Base-by-base conservation (phyloP, 2,329 filamentous ascomycete genomes). In the Hypoxylon rubiginosum region DNA sequence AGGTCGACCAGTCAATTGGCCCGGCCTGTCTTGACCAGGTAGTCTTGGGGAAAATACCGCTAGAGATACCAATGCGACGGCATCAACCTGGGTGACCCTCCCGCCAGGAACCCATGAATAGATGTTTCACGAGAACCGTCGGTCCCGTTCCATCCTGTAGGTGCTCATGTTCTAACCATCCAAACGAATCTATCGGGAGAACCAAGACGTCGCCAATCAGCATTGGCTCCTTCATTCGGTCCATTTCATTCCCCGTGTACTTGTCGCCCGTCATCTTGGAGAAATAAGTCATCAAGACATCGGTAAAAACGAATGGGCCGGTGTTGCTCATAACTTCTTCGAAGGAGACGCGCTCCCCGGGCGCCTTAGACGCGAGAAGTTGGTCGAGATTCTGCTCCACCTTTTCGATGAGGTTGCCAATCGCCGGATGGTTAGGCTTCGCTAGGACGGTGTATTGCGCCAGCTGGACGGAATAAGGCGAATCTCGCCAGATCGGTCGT, bases 401-500 rank as follows among this genome's bases (percentile, higher is more conserved):
- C 64, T 85, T 86, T 5, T 88, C 85, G 7, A 92, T 89, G 53
- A 92, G 83, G 50, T 90, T 88, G 55, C 87, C 82, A 10, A 92
- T 82, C 17, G 91, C 84, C 0, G 90, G 90, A 71, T 92, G 90
- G 1, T 89, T 89, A 0, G 90, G 89, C 75, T 92, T 92, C n/a
- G 88, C 80, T 71, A 92, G 88, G 48, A 92, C 90, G 0, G 90
- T 91, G 87, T 91, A 92, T 73, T 92, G 91, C 72, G 90, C 92
- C 75, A 92, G 90, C 73, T 92, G 90, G 56, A 92, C 88, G 11
- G 90, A 91, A 77, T 92, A 92, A 4, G 82, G 81, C 17, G 90
- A 85, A 71, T 90, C 88, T 0, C 89, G 87, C 75, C 75, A 77
- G 41, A 76, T 77, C 59, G 72, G 74, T n/a, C 57, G 41, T 24